A percentile compares a stretch with the other conserved stretches of the same genome.
Conservation (phyloP, 2,329 filamentous ascomycete genomes). For the Verticillium longisporum region DNA sequence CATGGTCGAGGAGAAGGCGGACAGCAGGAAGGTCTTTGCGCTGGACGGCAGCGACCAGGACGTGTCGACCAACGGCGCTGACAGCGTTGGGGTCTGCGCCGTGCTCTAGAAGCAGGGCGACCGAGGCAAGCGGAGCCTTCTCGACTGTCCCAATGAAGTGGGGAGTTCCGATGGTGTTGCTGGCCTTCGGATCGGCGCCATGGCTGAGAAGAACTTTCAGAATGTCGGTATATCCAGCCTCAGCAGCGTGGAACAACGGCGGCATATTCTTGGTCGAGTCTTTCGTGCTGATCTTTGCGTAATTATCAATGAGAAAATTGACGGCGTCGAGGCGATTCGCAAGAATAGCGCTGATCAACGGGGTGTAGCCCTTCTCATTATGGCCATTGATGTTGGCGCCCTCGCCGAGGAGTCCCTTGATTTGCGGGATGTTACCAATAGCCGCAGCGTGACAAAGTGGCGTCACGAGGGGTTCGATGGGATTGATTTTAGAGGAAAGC, state of each 20-base stretch:
- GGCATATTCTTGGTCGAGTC: slow-evolving; percentile 15
- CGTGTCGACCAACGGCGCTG: slow-evolving; percentile 16
- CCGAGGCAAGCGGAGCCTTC: slow-evolving; percentile 18
- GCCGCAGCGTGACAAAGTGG: slow-evolving; percentile 26
- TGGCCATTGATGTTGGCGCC: slow-evolving; percentile 25
- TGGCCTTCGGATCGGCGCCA: slow-evolving; percentile 22
- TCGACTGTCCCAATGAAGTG: slow-evolving; percentile 22
- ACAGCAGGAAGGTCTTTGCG: slow-evolving; percentile 13
- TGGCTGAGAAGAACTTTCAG: slow-evolving; percentile 18
- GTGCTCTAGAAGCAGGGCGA: slow-evolving; percentile 19
- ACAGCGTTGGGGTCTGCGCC: slow-evolving; percentile 21
- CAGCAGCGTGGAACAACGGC: slow-evolving; percentile 24
- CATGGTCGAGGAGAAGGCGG: slow-evolving; percentile 19
- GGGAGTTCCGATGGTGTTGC: slow-evolving; percentile 17
- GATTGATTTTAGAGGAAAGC: background rate
- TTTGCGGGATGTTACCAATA: slow-evolving; percentile 21
- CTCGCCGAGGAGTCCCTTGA: slow-evolving; percentile 20
- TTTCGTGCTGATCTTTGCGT: slow-evolving; percentile 18
- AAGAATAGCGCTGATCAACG: slow-evolving; percentile 21
- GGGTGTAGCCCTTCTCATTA: slow-evolving; percentile 23
- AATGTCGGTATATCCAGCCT: slow-evolving; percentile 18
- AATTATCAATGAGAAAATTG: slow-evolving; percentile 22
- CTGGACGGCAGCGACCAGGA: slow-evolving; percentile 19
- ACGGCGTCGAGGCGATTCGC: slow-evolving; percentile 20
- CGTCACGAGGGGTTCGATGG: slow-evolving; percentile 21